Evolutionary conservation across 768 basidiomycete species (phyloP), one percentile per base, ranked within the genome.

Genomic region (Lactifluus pinguis): DNA sequence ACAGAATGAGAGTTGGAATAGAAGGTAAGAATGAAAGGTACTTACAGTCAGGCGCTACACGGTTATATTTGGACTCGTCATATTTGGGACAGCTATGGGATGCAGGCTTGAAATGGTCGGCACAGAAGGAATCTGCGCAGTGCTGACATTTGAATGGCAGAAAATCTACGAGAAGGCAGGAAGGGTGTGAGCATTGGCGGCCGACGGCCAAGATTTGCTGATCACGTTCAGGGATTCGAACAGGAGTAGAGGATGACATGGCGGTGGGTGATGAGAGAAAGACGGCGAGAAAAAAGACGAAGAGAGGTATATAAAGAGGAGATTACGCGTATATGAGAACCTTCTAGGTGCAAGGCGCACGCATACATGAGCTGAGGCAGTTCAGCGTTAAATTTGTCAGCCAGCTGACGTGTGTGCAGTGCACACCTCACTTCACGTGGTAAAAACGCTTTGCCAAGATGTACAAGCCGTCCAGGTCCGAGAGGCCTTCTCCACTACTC

Each of bases 71-170:
- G 65, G 73, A 76, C 69, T 86, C 83, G 65, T 92, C 87, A 68
- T 85, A 91, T 66, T 85, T 77, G 3, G 79, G 70, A 68, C 92
- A 91, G 41, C 72, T 75, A 68, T 93, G 91, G 2, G 77, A 78
- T 17, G 79, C 74, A 13, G 85, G 86, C 62, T 80, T 80, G 75
- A 85, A 92, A 69, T 94, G 91, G 13, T 90, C 86, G 45, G 83
- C 82, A 66, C 92, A 94, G 74, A 84, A 93, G 0, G 78, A 76
- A 15, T 77, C 71, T 14, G 77, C 69, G 71, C 91, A 94, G 67
- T 91, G 88, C 53, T 88, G 85, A 71, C 91, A 94, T 72, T 86
- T 87, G 78, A 92, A 87, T 0, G 91, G 90, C 11, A 93, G 76
- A 66, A 92, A 92, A 76, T 93, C 91, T 68, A 92, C 80, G 63